Evolutionary conservation across 306 rosid genomes (phyloP).

Genomic region (Vigna radiata): DNA sequence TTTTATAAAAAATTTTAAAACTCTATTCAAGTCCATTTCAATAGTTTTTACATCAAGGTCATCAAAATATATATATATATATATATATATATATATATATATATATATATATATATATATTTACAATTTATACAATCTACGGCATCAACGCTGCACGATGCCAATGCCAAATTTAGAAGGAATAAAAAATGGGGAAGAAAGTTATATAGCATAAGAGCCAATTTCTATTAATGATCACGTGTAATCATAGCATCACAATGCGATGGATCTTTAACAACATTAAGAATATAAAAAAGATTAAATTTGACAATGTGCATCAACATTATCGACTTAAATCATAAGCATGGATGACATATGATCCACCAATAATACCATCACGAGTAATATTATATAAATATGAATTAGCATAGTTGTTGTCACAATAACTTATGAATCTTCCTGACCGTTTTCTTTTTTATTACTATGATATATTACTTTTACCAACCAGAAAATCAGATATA

Average conservation of each 20-base stretch:
- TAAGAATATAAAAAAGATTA: not conserved
- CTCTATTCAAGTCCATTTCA: too few species aligned
- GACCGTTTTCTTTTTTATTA: not conserved
- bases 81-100: too few species aligned
- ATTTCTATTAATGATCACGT: not conserved
- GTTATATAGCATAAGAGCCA: not conserved
- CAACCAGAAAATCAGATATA: not conserved
- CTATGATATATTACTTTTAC: not conserved
- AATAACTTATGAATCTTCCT: not conserved
- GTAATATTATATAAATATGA: not conserved
- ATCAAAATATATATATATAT: too few species aligned
- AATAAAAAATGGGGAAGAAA: too few species aligned
- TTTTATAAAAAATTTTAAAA: too few species aligned
- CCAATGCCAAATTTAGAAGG: too few species aligned
- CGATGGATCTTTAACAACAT: not conserved
- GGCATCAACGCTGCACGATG: too few species aligned
- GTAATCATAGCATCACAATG: constrained; percentile 3
- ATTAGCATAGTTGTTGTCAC: not conserved
- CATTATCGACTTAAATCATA: not conserved
- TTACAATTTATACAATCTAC: too few species aligned
- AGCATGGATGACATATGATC: not conserved
- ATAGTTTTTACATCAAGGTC: too few species aligned
- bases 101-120: too few species aligned
- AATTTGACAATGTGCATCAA: constrained; percentile 7
- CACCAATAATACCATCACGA: not conserved